Base-by-base conservation (phyloP, 352 stramenopile species). In the Globisporangium recalcitrans region DNA sequence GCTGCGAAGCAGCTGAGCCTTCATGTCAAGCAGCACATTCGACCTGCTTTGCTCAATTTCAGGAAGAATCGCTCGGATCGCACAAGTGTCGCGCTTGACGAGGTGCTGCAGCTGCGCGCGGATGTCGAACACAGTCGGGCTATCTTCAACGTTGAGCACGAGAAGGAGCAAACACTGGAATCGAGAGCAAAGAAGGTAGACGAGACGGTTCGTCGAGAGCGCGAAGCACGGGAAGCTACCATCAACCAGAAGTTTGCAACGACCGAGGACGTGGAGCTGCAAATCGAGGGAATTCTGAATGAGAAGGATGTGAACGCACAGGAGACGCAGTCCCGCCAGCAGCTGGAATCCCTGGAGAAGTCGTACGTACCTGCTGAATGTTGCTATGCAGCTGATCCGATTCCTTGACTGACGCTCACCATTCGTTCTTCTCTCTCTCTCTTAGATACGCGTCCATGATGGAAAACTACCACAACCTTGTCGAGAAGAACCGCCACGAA, bases 211-310 rank as follows among this genome's bases (percentile, higher is more conserved):
- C 69, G 62, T 10, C 72, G 71, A 44, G 81, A 91, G 40, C 79
- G 80, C 52, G 74, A 88, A 51, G 66, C 71, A 26, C 63, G 70
- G 19, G 77, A 79, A 44, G 62, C 67, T 21, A 71, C 54, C 27
- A 76, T 85, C 36, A 64, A 63, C 36, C 72, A 83, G 42, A 88
- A 90, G 40, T 38, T 73, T 2, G 53, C 65, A 1, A 79, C 74
- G 42, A 82, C 73, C 2, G 82, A 88, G 75, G 82, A 91, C 53
- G 70, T 93, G 26, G 84, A 91, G 67, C 63, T 86, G 11, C 73
- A 85, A 62, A 90, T 91, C 42, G 77, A 80, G 46, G 77, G 72
- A 26, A 91, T 90, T 32, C 64, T 75, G 8, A 90, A 90, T 52
- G 77, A 84, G 36, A 62, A 77, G 27, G 81, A 87, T 29, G 67